phyloP scores from a whole-genome alignment of 805 yeast species.

The Saturnispora quitensis region DNA sequence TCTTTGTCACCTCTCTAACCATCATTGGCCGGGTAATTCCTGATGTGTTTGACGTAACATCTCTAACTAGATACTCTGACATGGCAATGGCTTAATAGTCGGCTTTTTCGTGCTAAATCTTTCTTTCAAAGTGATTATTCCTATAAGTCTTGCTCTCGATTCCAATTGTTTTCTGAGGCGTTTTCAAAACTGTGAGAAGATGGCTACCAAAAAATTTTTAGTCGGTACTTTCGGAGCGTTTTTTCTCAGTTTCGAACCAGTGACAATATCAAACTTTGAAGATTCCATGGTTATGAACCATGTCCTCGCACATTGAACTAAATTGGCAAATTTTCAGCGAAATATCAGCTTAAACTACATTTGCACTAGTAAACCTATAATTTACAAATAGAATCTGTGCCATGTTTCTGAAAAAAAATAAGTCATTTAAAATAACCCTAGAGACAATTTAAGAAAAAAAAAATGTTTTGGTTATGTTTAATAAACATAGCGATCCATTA shows the following conservation, averaged over 20 bases:
- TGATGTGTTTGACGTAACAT: constrained; percentile 54
- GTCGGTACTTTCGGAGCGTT: neutral
- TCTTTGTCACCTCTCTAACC: constrained; percentile 60
- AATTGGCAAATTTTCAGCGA: neutral
- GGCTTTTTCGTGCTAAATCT: neutral
- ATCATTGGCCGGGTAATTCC: constrained; percentile 50
- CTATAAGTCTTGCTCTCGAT: neutral
- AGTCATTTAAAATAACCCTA: too few relatives aligned
- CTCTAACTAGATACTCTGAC: constrained; percentile 40
- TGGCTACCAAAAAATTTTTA: neutral
- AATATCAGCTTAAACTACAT: too few relatives aligned
- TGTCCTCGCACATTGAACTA: neutral
- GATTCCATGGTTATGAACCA: neutral
- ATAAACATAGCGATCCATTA: too few relatives aligned
- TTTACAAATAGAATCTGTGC: too few relatives aligned
- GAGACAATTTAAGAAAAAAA: too few relatives aligned
- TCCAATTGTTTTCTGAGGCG: neutral
- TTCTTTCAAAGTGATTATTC: neutral
- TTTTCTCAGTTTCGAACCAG: neutral
- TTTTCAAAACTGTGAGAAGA: neutral
- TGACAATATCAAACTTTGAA: too few relatives aligned
- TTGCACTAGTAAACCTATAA: too few relatives aligned
- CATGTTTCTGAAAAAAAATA: too few relatives aligned
- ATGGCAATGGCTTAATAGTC: neutral
- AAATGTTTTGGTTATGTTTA: too few relatives aligned